phyloP scores from a whole-genome alignment of 129 eudicot genomes.

The Logfia minima region DNA sequence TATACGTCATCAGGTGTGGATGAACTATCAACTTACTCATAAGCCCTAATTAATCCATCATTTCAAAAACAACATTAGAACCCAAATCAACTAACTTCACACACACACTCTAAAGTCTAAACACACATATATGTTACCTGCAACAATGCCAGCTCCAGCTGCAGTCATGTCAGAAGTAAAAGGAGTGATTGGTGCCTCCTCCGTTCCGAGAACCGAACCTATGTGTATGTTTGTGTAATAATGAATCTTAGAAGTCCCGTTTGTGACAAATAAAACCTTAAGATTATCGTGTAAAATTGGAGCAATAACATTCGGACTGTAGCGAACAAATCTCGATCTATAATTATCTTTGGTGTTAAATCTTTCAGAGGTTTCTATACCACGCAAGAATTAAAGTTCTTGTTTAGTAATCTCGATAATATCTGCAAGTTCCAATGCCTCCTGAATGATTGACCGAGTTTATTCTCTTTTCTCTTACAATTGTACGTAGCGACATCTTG shows the following conservation, averaged over 20 bases:
- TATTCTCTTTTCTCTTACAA: constrained; percentile 37
- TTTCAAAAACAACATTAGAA: constrained; percentile 20
- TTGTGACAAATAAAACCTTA: constrained; percentile 85
- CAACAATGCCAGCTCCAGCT: constrained; percentile 88
- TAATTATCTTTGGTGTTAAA: constrained; percentile 72
- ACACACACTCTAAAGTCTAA: not conserved
- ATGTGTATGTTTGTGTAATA: constrained; percentile 78
- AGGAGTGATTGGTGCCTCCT: constrained; percentile 79
- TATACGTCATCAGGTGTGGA: constrained; percentile 69
- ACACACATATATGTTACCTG: constrained; percentile 48
- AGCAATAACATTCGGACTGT: constrained; percentile 58
- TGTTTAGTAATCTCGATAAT: constrained; percentile 86
- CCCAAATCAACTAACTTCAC: not conserved
- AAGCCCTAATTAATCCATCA: constrained; percentile 46
- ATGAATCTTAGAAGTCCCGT: constrained; percentile 91
- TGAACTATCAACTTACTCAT: constrained; percentile 73
- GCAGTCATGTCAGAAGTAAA: constrained; percentile 89
- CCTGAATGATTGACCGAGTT: constrained; percentile 58
- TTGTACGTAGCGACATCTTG: no score
- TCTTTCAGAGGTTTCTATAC: constrained; percentile 57
- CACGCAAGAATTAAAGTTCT: constrained; percentile 93
- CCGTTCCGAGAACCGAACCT: constrained; percentile 84
- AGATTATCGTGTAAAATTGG: constrained; percentile 77
- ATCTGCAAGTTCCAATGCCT: constrained; percentile 77
- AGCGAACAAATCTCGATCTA: constrained; percentile 65